phyloP scores from a whole-genome alignment of 179 eudicot species.

The Beta macrorhiza region DNA sequence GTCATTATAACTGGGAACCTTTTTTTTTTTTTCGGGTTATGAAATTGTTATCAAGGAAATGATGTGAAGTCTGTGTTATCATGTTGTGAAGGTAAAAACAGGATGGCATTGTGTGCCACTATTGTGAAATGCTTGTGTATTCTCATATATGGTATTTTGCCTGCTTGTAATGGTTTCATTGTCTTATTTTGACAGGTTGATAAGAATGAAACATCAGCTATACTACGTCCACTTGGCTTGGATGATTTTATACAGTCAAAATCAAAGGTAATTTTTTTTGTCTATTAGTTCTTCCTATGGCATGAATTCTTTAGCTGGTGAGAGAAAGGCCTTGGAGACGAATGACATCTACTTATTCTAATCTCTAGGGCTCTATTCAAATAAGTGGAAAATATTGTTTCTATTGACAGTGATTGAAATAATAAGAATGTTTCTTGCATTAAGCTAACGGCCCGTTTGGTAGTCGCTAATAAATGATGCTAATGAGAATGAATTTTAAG shows the following conservation, averaged over 20 bases:
- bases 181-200: slow-evolving; percentile 44
- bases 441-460: too few species aligned
- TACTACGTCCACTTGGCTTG: slow-evolving; percentile 67
- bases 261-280: slow-evolving; percentile 61
- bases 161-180: not conserved
- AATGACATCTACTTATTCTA: not conserved
- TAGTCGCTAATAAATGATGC: too few species aligned
- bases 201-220: slow-evolving; percentile 35
- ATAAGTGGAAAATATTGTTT: not conserved
- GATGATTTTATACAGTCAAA: slow-evolving; percentile 87
- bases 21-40: not conserved
- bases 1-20: not conserved
- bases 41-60: not conserved
- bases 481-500: too few species aligned
- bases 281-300: not conserved
- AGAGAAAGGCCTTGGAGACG: not conserved
- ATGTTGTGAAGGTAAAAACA: not conserved
- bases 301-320: not conserved
- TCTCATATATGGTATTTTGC: not conserved
- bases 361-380: not conserved
- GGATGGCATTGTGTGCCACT: not conserved
- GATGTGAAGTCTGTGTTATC: not conserved
- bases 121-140: not conserved
- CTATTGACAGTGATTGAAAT: not conserved
- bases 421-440: not conserved